Evolutionary conservation across 2,329 filamentous ascomycete genomes (phyloP).

Genomic region (Xylaria sp.): DNA sequence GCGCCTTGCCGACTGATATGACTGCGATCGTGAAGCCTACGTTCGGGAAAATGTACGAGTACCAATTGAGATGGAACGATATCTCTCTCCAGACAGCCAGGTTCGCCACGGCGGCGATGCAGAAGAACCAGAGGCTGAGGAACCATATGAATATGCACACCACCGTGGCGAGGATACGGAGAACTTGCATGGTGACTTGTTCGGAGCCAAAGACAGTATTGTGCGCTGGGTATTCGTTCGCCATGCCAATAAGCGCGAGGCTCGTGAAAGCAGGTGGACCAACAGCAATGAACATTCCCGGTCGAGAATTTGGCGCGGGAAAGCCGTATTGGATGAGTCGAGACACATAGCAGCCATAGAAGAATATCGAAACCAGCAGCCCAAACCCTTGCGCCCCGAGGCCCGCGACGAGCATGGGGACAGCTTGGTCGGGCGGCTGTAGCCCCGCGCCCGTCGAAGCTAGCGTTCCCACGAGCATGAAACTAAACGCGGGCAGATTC

Average conservation of each 20-base stretch:
- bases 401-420: slow-evolving; percentile 57
- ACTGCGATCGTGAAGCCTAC: slow-evolving; percentile 70
- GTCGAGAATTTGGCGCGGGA: slow-evolving; percentile 52
- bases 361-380: slow-evolving; percentile 56
- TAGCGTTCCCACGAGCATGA: slow-evolving; percentile 54
- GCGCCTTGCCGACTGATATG: slow-evolving; percentile 65
- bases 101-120: slow-evolving; percentile 49
- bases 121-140: slow-evolving; percentile 63
- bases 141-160: slow-evolving; percentile 59
- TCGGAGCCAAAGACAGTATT: slow-evolving; percentile 46
- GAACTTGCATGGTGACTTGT: slow-evolving; percentile 46
- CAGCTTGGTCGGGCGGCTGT: slow-evolving; percentile 49
- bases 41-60: slow-evolving; percentile 75
- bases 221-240: slow-evolving; percentile 47
- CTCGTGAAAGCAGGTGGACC: slow-evolving; percentile 58
- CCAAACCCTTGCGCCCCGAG: slow-evolving; percentile 59
- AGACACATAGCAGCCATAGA: slow-evolving; percentile 57
- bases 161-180: slow-evolving; percentile 55
- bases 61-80: slow-evolving; percentile 63
- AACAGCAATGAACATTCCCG: slow-evolving; percentile 63
- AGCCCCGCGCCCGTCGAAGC: slow-evolving; percentile 48
- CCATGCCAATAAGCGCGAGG: slow-evolving; percentile 60
- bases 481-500: slow-evolving; percentile 50
- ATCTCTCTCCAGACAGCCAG: slow-evolving; percentile 46
- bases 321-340: slow-evolving; percentile 56